Evolutionary conservation across 2,329 filamentous ascomycete genomes (phyloP).

Genomic region (Iodosphaeria phyllophila): DNA sequence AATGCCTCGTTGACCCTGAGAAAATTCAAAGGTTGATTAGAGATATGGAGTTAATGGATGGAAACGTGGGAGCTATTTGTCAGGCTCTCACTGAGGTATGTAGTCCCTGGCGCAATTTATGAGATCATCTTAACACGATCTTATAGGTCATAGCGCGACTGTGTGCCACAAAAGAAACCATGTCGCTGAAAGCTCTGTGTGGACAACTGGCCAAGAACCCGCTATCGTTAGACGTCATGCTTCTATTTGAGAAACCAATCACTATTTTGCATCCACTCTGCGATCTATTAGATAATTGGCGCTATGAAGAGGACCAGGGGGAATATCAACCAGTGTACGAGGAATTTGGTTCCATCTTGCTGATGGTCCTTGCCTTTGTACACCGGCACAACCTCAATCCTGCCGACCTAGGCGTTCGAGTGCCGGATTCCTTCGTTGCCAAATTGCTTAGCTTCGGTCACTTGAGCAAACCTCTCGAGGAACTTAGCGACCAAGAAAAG

Average conservation of each 20-base stretch:
- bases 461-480: conserved; percentile 33
- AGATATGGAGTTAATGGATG: conserved; percentile 77
- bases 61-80: conserved; percentile 74
- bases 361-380: conserved; percentile 57
- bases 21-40: conserved; percentile 58
- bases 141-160: conserved; percentile 45
- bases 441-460: conserved; percentile 44
- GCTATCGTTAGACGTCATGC: conserved; percentile 51
- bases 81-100: conserved; percentile 55
- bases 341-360: conserved; percentile 61
- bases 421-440: conserved; percentile 46
- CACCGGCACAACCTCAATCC: conserved; percentile 52
- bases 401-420: conserved; percentile 42
- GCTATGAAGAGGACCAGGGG: conserved; percentile 65
- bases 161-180: conserved; percentile 57
- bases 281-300: conserved; percentile 59
- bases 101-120: conserved; percentile 1
- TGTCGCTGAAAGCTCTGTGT: conserved; percentile 60
- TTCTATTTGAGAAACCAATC: conserved; percentile 54
- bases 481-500: conserved; percentile 45
- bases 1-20: conserved; percentile 61
- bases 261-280: conserved; percentile 58
- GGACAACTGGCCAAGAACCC: conserved; percentile 55
- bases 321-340: conserved; percentile 78
- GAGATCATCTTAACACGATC: conserved; percentile 1